Percentiles rank a stretch among this genome's conserved stretches.
Evolutionary conservation across 192 early-diverging fungal species (phyloP).

Genomic region (Coemansia sp.): DNA sequence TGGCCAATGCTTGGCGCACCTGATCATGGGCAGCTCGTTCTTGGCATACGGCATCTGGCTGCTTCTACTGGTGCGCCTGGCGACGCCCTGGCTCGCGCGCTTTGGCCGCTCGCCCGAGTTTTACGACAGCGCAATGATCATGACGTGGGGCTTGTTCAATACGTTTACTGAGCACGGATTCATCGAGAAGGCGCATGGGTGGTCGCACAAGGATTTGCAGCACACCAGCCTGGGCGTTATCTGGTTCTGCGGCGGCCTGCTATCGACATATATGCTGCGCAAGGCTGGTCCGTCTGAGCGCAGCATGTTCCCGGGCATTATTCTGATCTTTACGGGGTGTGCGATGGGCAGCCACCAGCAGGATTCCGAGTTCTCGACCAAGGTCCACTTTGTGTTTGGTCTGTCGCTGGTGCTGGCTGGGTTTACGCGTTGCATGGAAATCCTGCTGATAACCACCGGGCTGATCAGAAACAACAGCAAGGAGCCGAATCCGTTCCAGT

Average conservation of each 20-base stretch:
- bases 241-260: slow-evolving; percentile 64
- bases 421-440: slow-evolving; percentile 58
- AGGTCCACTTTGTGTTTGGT: slow-evolving; percentile 66
- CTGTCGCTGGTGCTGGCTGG: slow-evolving; percentile 58
- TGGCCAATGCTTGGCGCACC: slow-evolving; percentile 68
- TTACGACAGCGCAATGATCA: slow-evolving; percentile 66
- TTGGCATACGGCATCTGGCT: slow-evolving; percentile 63
- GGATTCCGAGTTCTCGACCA: slow-evolving; percentile 56
- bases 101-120: slow-evolving; percentile 64
- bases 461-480: slow-evolving; percentile 21
- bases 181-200: slow-evolving; percentile 47
- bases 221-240: slow-evolving; percentile 68
- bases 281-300: slow-evolving; percentile 41
- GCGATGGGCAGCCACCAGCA: slow-evolving; percentile 63
- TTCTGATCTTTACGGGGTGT: slow-evolving; percentile 63
- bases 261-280: slow-evolving; percentile 55
- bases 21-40: slow-evolving; percentile 74
- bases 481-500: slow-evolving; percentile 51
- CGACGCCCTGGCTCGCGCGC: slow-evolving; percentile 56
- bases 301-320: slow-evolving; percentile 60
- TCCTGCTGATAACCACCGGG: slow-evolving; percentile 44
- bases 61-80: slow-evolving; percentile 57
- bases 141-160: slow-evolving; percentile 66
- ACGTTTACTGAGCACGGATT: slow-evolving; percentile 72
- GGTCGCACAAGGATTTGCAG: slow-evolving; percentile 68